Percentiles rank a stretch among this genome's conserved stretches.
phyloP scores from a whole-genome alignment of 202 grass and related monocot species.

The Eragrostis tef region DNA sequence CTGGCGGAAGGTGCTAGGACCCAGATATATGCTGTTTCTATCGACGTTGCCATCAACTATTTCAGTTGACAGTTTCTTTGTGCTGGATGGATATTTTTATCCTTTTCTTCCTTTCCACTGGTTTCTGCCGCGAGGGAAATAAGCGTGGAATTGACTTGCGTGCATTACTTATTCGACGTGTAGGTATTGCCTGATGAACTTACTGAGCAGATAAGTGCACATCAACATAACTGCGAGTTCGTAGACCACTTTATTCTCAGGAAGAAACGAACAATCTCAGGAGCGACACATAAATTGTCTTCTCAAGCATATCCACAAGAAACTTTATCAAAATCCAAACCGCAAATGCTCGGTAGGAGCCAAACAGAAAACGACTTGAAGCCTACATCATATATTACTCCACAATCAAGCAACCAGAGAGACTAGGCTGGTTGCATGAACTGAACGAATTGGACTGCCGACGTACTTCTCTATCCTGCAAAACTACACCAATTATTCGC shows the following conservation, averaged over 20 bases:
- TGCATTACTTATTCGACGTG: too few species aligned
- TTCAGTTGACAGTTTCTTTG: not conserved
- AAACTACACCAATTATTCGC: not conserved
- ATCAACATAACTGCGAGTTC: not conserved
- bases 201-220: not conserved
- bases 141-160: not conserved
- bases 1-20: not conserved
- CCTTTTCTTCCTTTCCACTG: not conserved
- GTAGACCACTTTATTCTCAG: too few species aligned
- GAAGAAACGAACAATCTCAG: not conserved
- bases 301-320: not conserved
- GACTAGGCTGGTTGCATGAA: not conserved
- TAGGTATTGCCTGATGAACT: too few species aligned
- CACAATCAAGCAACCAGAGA: not conserved
- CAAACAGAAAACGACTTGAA: conserved; percentile 43
- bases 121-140: not conserved
- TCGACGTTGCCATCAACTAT: not conserved
- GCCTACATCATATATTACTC: not conserved
- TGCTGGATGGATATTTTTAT: not conserved
- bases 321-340: not conserved
- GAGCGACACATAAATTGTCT: not conserved
- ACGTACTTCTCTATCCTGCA: not conserved
- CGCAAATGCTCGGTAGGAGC: conserved; percentile 27
- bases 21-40: not conserved
- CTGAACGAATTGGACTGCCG: conserved; percentile 14